phyloP scores from a whole-genome alignment of 2,329 filamentous ascomycete genomes.

The Alternaria solani region DNA sequence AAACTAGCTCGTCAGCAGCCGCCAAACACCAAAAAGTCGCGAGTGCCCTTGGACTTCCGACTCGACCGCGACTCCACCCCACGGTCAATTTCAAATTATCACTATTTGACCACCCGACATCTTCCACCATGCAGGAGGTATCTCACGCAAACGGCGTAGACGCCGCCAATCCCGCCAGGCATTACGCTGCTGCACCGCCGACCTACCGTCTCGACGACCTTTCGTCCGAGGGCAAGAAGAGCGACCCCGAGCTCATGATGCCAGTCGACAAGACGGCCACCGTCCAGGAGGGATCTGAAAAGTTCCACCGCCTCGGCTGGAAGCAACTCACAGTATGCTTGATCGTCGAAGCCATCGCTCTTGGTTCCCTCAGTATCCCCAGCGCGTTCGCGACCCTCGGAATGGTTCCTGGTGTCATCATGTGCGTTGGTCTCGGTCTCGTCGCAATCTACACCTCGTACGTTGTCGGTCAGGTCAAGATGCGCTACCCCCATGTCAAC shows the following conservation, averaged over 20 bases:
- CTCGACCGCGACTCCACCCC: background rate
- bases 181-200: conserved; percentile 26
- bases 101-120: background rate
- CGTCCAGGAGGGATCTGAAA: conserved; percentile 48
- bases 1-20: conserved; percentile 20
- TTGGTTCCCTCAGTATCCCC: conserved; percentile 58
- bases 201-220: conserved; percentile 34
- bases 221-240: conserved; percentile 43
- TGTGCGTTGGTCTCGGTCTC: conserved; percentile 60
- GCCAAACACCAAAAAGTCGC: conserved; percentile 24
- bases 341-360: conserved; percentile 61
- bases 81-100: background rate
- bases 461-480: conserved; percentile 68
- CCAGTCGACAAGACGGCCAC: conserved; percentile 42
- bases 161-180: conserved; percentile 2
- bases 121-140: conserved; percentile 33
- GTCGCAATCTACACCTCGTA: conserved; percentile 69
- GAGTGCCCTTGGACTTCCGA: conserved; percentile 13
- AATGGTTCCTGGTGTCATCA: conserved; percentile 57
- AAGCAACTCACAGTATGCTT: conserved; percentile 60
- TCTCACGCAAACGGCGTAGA: conserved; percentile 11
- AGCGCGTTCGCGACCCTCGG: conserved; percentile 57
- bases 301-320: conserved; percentile 58
- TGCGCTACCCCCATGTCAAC: conserved; percentile 66
- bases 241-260: conserved; percentile 43